These are phyloP conservation scores for Pholiota microspora DNA, from an alignment of 768 basidiomycete species.

Conservation along the genomic window DNA sequence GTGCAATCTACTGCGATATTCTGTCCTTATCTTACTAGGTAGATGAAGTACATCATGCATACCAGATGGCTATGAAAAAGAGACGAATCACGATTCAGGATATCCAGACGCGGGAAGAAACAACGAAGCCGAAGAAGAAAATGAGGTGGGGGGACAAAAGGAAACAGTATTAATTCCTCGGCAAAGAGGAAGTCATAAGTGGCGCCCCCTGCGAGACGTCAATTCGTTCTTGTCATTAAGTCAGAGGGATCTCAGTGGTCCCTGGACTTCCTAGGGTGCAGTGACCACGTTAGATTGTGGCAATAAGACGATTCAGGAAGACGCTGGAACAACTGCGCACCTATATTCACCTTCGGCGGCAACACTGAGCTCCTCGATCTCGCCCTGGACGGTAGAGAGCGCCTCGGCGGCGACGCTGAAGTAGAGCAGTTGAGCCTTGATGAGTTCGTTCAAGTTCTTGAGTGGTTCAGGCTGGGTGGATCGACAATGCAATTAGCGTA, in stretches of 20 bases:
- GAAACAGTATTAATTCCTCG: neutral
- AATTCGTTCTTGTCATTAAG: conserved; percentile 13
- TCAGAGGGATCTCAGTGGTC: conserved; percentile 72
- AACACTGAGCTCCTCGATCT: conserved; percentile 90
- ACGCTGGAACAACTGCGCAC: conserved; percentile 30
- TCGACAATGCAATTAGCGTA: neutral
- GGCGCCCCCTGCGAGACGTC: neutral
- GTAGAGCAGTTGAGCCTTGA: conserved; percentile 85
- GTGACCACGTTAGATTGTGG: conserved; percentile 1
- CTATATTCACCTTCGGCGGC: conserved; percentile 96
- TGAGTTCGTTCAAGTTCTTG: conserved; percentile 89
- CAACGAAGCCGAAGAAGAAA: neutral
- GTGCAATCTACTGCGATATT: neutral
- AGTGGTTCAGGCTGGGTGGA: conserved; percentile 82
- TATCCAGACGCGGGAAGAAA: neutral
- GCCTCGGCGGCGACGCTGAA: conserved; percentile 78
- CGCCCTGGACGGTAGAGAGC: conserved; percentile 78
- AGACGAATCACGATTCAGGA: neutral
- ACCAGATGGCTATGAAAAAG: neutral
- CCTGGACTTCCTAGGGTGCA: conserved; percentile 70
- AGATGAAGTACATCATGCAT: neutral
- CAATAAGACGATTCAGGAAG: neutral
- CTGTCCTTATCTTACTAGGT: neutral
- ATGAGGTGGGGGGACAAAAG: neutral
- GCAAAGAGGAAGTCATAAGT: neutral